Conservation (phyloP, 2,329 filamentous ascomycete species). For the Talaromyces pinophilus region DNA sequence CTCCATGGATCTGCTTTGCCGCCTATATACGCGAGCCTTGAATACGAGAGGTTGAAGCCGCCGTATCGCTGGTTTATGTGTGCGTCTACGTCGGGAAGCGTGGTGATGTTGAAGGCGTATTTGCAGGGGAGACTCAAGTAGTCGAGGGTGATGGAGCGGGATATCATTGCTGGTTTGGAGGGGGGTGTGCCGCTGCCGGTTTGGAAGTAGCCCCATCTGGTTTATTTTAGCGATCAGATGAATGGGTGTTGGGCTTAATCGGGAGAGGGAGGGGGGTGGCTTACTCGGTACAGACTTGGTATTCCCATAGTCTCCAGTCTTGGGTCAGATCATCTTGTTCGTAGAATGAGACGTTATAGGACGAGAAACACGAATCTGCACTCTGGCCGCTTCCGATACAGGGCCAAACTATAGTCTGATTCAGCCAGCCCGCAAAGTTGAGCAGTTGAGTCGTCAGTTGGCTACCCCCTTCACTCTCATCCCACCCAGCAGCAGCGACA, state of each 20-base stretch:
- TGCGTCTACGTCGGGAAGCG: slow-evolving; percentile 59
- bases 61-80: slow-evolving; percentile 73
- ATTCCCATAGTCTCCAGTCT: slow-evolving; percentile 57
- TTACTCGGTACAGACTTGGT: slow-evolving; percentile 56
- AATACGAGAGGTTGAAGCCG: slow-evolving; percentile 69
- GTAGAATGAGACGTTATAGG: slow-evolving; percentile 52
- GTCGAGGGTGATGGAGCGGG: slow-evolving; percentile 66
- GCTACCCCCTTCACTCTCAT: slow-evolving; percentile 35
- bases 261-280: background rate
- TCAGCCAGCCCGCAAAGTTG: slow-evolving; percentile 60
- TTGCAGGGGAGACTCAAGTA: slow-evolving; percentile 65
- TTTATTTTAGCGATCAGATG: background rate
- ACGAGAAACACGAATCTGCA: slow-evolving; percentile 56
- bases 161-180: slow-evolving; percentile 67
- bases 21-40: slow-evolving; percentile 74
- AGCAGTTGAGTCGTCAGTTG: slow-evolving; percentile 54
- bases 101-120: slow-evolving; percentile 68
- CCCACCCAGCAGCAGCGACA: slow-evolving; percentile 52
- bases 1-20: slow-evolving; percentile 81
- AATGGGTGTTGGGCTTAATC: background rate
- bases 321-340: slow-evolving; percentile 46
- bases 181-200: slow-evolving; percentile 70
- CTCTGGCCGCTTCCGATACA: slow-evolving; percentile 41
- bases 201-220: slow-evolving; percentile 74
- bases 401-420: slow-evolving; percentile 43